Evolutionary conservation across 2,329 filamentous ascomycete genomes (phyloP).

Genomic region (Truncatella angustata): DNA sequence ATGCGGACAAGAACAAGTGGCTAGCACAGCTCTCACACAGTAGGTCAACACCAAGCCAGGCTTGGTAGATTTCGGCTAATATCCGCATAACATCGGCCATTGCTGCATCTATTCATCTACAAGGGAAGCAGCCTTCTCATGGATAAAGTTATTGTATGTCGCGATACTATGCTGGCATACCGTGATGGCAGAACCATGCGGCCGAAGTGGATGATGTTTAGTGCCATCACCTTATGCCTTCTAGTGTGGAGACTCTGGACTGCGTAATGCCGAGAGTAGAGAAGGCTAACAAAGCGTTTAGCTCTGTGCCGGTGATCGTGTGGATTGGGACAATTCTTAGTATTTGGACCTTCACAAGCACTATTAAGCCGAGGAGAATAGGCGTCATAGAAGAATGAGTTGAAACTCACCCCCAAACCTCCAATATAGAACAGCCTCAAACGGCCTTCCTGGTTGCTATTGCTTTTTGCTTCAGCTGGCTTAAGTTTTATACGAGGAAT

Average conservation of each 20-base stretch:
- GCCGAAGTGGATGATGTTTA: constrained; percentile 5
- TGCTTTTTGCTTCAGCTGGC: no score
- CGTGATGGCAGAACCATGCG: constrained; percentile 2
- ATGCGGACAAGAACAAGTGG: constrained; percentile 6
- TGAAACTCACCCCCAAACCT: no score
- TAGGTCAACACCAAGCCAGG: not conserved
- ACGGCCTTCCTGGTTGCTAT: no score
- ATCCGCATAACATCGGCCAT: not conserved
- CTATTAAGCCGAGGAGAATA: no score
- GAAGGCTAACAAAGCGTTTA: no score
- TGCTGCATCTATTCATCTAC: constrained; percentile 1
- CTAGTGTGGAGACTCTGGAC: constrained; percentile 1
- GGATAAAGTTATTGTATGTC: not conserved
- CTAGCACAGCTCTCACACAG: not conserved
- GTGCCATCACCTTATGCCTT: constrained; percentile 2
- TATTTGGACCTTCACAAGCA: no score
- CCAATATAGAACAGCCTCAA: no score
- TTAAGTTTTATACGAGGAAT: no score
- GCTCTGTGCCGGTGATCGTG: no score
- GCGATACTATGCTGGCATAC: constrained; percentile 4
- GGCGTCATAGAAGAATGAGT: no score
- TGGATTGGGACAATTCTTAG: no score
- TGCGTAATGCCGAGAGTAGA: no score
- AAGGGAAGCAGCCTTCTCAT: not conserved
- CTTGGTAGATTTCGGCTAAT: not conserved